Evolutionary conservation across 1,139 yeast genomes (phyloP).

Genomic region (Pneumocystis jirovecii): DNA sequence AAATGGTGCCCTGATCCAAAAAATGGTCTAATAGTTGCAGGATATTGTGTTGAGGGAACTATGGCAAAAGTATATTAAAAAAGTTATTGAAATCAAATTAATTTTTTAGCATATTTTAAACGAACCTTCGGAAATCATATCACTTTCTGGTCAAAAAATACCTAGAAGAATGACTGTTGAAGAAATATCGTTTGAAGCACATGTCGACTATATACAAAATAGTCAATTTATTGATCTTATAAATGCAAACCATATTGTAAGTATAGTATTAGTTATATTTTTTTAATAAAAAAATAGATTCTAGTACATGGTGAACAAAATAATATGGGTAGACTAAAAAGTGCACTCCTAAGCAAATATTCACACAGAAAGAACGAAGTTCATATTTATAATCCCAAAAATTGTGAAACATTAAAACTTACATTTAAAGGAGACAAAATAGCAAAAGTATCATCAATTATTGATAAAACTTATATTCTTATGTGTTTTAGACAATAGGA

Average conservation of each 20-base stretch:
- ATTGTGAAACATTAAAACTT: conserved; percentile 65
- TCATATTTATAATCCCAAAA: conserved; percentile 83
- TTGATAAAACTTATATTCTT: conserved; percentile 35
- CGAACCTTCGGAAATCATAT: conserved; percentile 80
- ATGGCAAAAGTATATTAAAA: conserved; percentile 44
- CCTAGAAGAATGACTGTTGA: conserved; percentile 85
- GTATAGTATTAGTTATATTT: conserved; percentile 24
- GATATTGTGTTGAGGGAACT: conserved; percentile 96
- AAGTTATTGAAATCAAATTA: not conserved
- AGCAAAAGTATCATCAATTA: conserved; percentile 61
- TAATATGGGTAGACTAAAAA: conserved; percentile 93
- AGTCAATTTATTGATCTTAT: conserved; percentile 79
- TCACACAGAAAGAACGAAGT: conserved; percentile 70
- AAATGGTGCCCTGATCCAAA: conserved; percentile 96
- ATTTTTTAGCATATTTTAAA: conserved; percentile 46
- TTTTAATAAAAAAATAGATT: not conserved
- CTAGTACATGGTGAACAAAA: conserved; percentile 96
- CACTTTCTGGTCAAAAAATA: conserved; percentile 55
- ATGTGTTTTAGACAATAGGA: conserved; percentile 14
- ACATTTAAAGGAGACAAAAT: conserved; percentile 71
- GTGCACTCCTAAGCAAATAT: conserved; percentile 80
- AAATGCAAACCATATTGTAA: conserved; percentile 47
- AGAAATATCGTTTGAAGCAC: conserved; percentile 96
- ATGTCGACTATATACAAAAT: conserved; percentile 90
- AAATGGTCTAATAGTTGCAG: conserved; percentile 76